A percentile compares a stretch with the other conserved stretches of the same genome.
Evolutionary conservation across 306 rosid genomes (phyloP).

Genomic region (Casuarina cunninghamiana): DNA sequence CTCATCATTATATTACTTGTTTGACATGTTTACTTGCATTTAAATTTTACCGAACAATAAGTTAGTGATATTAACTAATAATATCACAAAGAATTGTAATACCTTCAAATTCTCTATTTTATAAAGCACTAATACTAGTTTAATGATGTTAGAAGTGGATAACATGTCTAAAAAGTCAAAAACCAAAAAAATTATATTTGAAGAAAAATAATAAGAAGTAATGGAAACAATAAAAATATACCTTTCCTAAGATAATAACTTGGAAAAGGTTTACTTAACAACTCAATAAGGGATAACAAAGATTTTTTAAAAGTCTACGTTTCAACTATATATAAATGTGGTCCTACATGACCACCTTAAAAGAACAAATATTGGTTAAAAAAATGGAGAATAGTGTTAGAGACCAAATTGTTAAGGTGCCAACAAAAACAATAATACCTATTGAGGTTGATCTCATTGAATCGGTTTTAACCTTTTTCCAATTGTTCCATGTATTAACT

Average conservation of each 20-base stretch:
- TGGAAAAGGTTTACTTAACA: background rate
- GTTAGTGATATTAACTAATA: background rate
- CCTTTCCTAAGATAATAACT: background rate
- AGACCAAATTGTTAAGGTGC: background rate
- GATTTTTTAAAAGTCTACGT: background rate
- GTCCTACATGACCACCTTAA: background rate
- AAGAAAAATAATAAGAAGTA: background rate
- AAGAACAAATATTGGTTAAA: too few species aligned
- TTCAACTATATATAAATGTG: background rate
- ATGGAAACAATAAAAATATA: background rate
- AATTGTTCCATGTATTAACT: background rate
- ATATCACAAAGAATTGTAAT: constrained; percentile 13
- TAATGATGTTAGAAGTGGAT: constrained; percentile 66
- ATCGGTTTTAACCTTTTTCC: background rate
- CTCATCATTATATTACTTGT: too few species aligned
- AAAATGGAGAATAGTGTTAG: too few species aligned
- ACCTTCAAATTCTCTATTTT: constrained; percentile 84
- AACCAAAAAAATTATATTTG: background rate
- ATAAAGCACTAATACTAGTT: constrained; percentile 66
- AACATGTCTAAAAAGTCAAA: constrained; percentile 44
- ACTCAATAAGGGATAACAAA: background rate
- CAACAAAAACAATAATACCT: background rate
- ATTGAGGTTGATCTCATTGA: background rate
- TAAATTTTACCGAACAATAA: too few species aligned
- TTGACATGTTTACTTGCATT: too few species aligned